These are phyloP conservation scores for Phaeolepiota aurea DNA, from an alignment of 768 basidiomycete species.

Conservation along the genomic window DNA sequence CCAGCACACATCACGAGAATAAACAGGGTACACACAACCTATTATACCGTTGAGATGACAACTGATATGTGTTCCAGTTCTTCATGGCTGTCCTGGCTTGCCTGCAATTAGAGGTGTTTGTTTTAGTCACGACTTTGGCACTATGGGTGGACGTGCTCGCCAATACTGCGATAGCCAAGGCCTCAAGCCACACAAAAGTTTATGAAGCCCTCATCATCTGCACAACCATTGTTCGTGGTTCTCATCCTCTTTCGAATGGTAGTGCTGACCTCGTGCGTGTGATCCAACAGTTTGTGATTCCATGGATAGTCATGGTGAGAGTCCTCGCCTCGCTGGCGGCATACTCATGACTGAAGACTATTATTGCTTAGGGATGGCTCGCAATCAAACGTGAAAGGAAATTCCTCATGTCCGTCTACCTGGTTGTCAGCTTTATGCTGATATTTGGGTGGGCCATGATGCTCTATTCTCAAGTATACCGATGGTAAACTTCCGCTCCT, in stretches of 20 bases:
- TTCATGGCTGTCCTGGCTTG: slow-evolving; percentile 47
- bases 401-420: slow-evolving; percentile 31
- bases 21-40: slow-evolving; percentile 34
- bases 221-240: slow-evolving; percentile 31
- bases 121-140: slow-evolving; percentile 38
- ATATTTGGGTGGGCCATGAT: slow-evolving; percentile 29
- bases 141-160: slow-evolving; percentile 51
- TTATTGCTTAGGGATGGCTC: slow-evolving; percentile 38
- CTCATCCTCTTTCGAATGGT: background rate
- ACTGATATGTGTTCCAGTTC: slow-evolving; percentile 32
- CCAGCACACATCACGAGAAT: slow-evolving; percentile 40
- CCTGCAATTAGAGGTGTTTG: slow-evolving; percentile 46
- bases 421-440: slow-evolving; percentile 29
- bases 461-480: slow-evolving; percentile 37
- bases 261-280: slow-evolving; percentile 1
- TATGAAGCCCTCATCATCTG: slow-evolving; percentile 38
- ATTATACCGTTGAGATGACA: background rate
- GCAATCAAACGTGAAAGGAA: slow-evolving; percentile 39
- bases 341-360: background rate
- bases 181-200: slow-evolving; percentile 29
- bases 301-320: slow-evolving; percentile 45
- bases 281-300: slow-evolving; percentile 33
- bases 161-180: slow-evolving; percentile 32
- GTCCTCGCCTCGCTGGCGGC: no score
- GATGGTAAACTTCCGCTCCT: slow-evolving; percentile 21